Conservation (phyloP, 306 rosid species). For the Pyrus pyrifolia region DNA sequence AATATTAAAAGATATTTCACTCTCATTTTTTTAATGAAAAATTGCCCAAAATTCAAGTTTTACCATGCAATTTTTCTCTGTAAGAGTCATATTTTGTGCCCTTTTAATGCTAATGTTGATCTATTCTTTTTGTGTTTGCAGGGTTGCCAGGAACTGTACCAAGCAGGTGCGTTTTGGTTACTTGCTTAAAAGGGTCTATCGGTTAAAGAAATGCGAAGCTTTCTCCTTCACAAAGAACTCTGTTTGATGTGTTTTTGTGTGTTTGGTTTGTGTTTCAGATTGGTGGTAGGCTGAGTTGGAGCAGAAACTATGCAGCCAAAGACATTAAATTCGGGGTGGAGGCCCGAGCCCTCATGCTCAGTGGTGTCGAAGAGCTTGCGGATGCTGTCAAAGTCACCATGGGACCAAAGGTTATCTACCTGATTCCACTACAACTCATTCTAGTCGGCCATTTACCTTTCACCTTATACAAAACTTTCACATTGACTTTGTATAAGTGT, state of each 20-base stretch:
- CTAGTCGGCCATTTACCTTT: neutral
- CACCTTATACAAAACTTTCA: neutral
- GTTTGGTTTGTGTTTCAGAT: constrained; percentile 27
- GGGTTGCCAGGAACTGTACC: constrained; percentile 55
- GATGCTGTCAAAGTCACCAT: constrained; percentile 94
- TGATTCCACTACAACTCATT: neutral
- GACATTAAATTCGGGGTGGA: constrained; percentile 90
- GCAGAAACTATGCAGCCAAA: constrained; percentile 82
- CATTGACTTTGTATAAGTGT: neutral
- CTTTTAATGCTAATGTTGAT: neutral
- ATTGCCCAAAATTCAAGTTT: neutral
- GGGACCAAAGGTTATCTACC: constrained; percentile 82
- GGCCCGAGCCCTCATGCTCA: constrained; percentile 91
- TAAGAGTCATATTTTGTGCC: neutral
- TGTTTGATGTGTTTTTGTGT: neutral
- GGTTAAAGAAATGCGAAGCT: neutral
- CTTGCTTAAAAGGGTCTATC: neutral
- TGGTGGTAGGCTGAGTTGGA: constrained; percentile 63
- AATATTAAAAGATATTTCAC: neutral
- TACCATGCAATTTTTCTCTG: neutral
- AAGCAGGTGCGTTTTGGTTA: constrained; percentile 53
- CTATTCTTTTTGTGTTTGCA: constrained; percentile 19
- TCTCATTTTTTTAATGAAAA: neutral
- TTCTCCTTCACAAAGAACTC: neutral
- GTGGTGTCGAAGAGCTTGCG: constrained; percentile 90